Conservation (phyloP, 2,329 filamentous ascomycete species). For the Diaporthe amygdali region DNA sequence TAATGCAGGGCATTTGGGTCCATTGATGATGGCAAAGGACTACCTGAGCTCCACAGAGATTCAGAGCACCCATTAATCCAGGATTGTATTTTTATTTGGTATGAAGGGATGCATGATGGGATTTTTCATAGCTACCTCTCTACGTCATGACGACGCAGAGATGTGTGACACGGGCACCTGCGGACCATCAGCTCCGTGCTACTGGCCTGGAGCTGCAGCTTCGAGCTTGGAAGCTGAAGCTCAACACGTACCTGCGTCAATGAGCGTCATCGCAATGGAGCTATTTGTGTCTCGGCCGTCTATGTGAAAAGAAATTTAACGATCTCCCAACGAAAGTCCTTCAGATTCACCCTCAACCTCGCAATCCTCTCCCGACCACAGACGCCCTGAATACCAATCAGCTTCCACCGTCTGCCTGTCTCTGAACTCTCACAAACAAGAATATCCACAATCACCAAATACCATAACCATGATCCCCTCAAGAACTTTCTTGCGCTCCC, state of each 20-base stretch:
- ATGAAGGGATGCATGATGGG: no score
- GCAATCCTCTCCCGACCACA: neutral
- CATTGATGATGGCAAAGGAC: no score
- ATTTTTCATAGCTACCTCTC: neutral
- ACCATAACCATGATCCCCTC: slow-evolving; percentile 18
- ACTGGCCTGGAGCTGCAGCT: neutral
- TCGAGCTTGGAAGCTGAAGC: neutral
- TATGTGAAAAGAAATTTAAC: neutral
- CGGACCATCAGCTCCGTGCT: neutral
- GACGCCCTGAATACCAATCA: neutral
- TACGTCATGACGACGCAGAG: slow-evolving; percentile 8
- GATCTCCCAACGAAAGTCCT: neutral
- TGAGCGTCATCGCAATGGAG: neutral
- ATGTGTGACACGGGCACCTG: neutral
- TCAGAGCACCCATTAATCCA: no score
- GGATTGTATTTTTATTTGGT: no score
- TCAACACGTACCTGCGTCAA: neutral
- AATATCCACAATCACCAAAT: neutral
- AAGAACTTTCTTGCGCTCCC: slow-evolving; percentile 18
- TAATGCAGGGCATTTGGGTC: no score
- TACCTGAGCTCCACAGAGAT: no score
- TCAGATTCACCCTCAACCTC: neutral
- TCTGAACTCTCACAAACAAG: neutral
- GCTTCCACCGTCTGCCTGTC: neutral
- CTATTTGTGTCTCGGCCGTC: neutral